Base-by-base conservation (phyloP, 2,329 filamentous ascomycete genomes). In the Penicillium palitans region DNA sequence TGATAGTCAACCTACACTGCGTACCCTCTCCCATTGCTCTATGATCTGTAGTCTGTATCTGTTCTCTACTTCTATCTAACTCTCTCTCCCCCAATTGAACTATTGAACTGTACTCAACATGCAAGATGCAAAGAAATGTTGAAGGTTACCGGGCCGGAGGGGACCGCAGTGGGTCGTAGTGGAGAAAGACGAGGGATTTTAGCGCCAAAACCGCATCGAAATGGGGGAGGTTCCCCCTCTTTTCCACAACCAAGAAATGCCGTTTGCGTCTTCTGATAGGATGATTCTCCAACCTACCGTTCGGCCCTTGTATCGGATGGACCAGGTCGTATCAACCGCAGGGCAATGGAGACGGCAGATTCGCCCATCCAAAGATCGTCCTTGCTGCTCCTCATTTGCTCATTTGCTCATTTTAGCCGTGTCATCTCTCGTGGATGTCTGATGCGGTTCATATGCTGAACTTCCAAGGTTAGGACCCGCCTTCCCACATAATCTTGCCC, bases 111-210 rank as follows among this genome's bases (percentile, higher is more conserved):
- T 25, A 5, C 37, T 31, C n/a, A 41, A 45, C 7, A 29, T 41
- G 33, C 33, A 49, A 56, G 15, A 39, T 64, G 58, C 57, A 63
- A 59, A 57, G 53, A 61, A 52, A 57, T 42, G 54, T 50, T 66
- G 63, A 68, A 68, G 65, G 63, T 68, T 67, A 49, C 65, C 63
- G 66, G 66, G 24, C 61, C 65, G 66, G 62, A 50, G 64, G 61
- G 65, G 63, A 68, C 65, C 65, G 66, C 57, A 63, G 66, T 67
- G 66, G 66, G 61, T 63, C 65, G 40, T 19, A 58, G 60, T 61
- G 60, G 58, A 61, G 58, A 54, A 52, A 60, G 33, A 61, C 31
- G 52, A 67, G 54, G 58, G 61, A 42, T 57, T 61, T 65, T 63
- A 59, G 63, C 60, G 60, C 55, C 58, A 56, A 40, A 59, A 10